A percentile compares a stretch with the other conserved stretches of the same genome.
These are phyloP conservation scores for Chrysoporthe austroafricana DNA, from an alignment of 2,329 filamentous ascomycete genomes.

Conservation along the genomic window DNA sequence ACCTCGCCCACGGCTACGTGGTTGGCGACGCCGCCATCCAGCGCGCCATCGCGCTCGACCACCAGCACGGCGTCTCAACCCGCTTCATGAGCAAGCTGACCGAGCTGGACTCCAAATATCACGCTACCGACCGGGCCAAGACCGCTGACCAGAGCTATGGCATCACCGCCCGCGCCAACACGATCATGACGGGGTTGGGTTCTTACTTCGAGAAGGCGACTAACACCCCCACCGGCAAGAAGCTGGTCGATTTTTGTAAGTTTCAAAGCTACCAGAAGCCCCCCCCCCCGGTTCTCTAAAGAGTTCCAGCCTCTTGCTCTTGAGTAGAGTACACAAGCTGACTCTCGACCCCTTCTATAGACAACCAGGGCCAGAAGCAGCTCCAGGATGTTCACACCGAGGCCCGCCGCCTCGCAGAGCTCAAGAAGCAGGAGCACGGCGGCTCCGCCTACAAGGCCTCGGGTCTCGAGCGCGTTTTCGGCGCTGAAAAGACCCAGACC, in stretches of 20 bases:
- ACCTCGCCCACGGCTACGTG: slow-evolving; percentile 92
- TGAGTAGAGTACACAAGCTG: neutral
- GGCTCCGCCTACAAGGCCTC: slow-evolving; percentile 63
- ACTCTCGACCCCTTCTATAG: slow-evolving; percentile 9
- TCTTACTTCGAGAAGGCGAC: slow-evolving; percentile 96
- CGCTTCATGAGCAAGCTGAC: slow-evolving; percentile 79
- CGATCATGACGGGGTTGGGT: slow-evolving; percentile 66
- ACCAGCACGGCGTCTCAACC: slow-evolving; percentile 82
- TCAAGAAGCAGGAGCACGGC: slow-evolving; percentile 74
- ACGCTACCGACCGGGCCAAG: slow-evolving; percentile 84
- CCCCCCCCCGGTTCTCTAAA: neutral
- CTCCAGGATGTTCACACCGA: slow-evolving; percentile 93
- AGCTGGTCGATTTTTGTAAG: slow-evolving; percentile 76
- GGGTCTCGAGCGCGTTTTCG: slow-evolving; percentile 61
- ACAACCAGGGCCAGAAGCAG: slow-evolving; percentile 82
- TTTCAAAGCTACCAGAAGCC: neutral
- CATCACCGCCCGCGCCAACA: slow-evolving; percentile 73
- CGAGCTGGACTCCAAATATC: slow-evolving; percentile 81
- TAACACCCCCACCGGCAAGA: slow-evolving; percentile 85
- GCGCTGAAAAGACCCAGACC: slow-evolving; percentile 51
- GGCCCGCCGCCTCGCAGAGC: slow-evolving; percentile 81
- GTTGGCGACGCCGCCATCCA: slow-evolving; percentile 77
- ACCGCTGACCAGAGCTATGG: slow-evolving; percentile 84
- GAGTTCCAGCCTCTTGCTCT: neutral
- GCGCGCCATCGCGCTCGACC: slow-evolving; percentile 83